Base-by-base conservation (phyloP, 2,329 filamentous ascomycete species). In the Tolypocladium inflatum region DNA sequence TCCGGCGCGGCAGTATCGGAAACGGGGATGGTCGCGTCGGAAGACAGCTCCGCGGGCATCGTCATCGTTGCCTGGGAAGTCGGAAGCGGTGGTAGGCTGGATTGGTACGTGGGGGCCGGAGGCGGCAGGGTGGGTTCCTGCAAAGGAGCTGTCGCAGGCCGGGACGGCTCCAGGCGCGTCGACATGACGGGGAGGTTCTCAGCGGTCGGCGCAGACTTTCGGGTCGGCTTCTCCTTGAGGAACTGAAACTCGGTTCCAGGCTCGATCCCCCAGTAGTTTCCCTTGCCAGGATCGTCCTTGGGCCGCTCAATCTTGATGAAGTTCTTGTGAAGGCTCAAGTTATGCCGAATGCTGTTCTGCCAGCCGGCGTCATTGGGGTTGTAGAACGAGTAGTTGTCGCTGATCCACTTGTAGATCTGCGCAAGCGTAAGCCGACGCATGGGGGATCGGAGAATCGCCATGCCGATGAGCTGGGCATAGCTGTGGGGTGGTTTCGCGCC, bases 401-500 rank as follows among this genome's bases (percentile, higher is more conserved):
- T 95, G 66, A 99, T 97, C 93, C 94, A 99, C 70, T 96, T 96
- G 81, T 97, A 99, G 65, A 99, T 99, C 72, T 97, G 91, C 33
- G 91, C 86, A 21, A 99, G 81, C 1, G 94, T 97, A 61, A 97
- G 80, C 56, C 90, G 88, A 60, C 91, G 86, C 61, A 87, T 85
- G 15, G 89, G 87, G 5, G 94, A 90, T 61, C 92, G 86, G 26
- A 97, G 79, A 66, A 99, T 97, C 55, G 94, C 91, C 92, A 97
- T 97, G 69, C 90, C 94, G 63, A 97, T 97, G 65, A 99, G 81
- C 65, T 89, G 89, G 23, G 94, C 93, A 71, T 99, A 99, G 75
- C 92, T 97, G 73, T 93, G 91, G 6, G 86, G 83, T 7, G 94
- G 94, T 71, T 99, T 97, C 57, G 80, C 79, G 66, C 92, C 93